Evolutionary conservation across 331 rosid genomes (phyloP), one percentile per base, ranked within the genome.

Genomic region (Arachis monticola): DNA sequence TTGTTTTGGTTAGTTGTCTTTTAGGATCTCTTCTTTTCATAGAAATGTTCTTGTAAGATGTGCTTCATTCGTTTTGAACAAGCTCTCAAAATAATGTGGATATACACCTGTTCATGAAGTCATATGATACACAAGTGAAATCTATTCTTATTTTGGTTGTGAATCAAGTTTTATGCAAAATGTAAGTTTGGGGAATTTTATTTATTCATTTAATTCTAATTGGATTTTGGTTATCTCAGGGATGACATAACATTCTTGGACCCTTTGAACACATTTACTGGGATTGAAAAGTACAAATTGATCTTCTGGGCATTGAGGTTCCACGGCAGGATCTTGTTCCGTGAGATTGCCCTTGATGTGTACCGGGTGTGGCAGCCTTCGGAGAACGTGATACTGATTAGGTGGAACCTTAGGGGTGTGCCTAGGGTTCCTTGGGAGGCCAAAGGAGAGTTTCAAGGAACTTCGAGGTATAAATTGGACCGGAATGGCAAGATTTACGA

Each of bases 361-460:
- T 86, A 76, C 67, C 74, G 93, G 85, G 88, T 92, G 74, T 94
- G 99, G 99, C 99, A 92, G 78, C 99, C 97, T 79, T 88, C 96
- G 10, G 95, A 92, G 90, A 94, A 92, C 77, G 90, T 88, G 58
- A 92, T 94, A 51, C 66, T 86, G 86, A 86, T 94, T 8, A 86
- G 96, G 69, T 94, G 99, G 99, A 94, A 88, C 81, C 74, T 91
- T 83, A 88, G 73, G 80, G 99, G 99, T 0, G 89, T 85, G 61
- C 99, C 99, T 12, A 47, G 99, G n/a, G 96, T 94, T 66, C 97
- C 99, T 65, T 94, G 99, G 99, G 99, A 92, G 73, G 75, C 96
- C 11, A 82, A 83, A 75, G 99, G 99, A 30, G 86, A 92, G 45
- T 94, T 94, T 84, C 97, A 94, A 63, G 99, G 99, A 11, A 94